Evolutionary conservation across 768 basidiomycete genomes (phyloP), one percentile per base, ranked within the genome.

Genomic region (Phlebiopsis gigantea): DNA sequence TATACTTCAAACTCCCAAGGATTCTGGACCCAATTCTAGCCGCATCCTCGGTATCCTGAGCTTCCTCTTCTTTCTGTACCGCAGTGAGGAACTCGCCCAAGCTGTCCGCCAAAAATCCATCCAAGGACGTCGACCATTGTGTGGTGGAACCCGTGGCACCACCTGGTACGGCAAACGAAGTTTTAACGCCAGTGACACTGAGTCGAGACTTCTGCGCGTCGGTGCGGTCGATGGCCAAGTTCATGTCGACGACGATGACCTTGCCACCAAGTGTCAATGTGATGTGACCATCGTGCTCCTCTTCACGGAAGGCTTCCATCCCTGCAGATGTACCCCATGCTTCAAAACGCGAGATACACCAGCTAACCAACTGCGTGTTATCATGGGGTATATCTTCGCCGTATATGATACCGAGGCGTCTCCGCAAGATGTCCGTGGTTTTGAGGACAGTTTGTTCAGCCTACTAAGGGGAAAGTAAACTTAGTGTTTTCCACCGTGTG

Each of bases 241-340:
- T 85, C 57, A 90, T 77, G 66, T 92, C 90, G 53, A 91, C 71
- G 30, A 91, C 88, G 9, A 92, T 72, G n/a, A 90, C 83, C 67
- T 89, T 89, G 1, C 90, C 90, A 3, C 83, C 90, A 34, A 90
- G 77, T 19, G 85, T 78, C 39, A 89, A 71, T 0, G 78, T 84
- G 41, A 78, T 72, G 24, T 73, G 72, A 15, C 78, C 79, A 34
- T 75, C 74, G 19, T 71, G 71, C 46, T 81, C 77, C 15, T 64
- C 64, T 60, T 90, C 88, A 58, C 77, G 80, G 73, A 88, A 91
- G 3, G 82, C 75, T 63, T 90, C 87, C 87, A 90, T 87, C 25
- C 85, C 87, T 4, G 77, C 82, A 25, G 77, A 71, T 17, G 75
- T 77, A 5, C 82, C 83, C 83, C 86, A 90, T 29, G 77, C 67